phyloP scores from a whole-genome alignment of 306 rosid species.

The Parietaria judaica region DNA sequence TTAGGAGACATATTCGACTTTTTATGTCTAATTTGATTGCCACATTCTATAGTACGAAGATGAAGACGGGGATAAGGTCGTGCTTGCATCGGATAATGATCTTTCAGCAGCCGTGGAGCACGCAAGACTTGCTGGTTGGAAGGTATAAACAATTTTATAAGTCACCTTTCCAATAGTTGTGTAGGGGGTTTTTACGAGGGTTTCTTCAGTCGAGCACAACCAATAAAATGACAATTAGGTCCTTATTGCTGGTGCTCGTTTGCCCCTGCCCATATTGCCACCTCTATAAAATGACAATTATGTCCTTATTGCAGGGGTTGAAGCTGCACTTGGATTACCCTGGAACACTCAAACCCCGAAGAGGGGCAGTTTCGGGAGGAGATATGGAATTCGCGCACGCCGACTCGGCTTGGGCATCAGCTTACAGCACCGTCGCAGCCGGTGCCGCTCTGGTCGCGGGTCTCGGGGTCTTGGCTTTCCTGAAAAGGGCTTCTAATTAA shows the following conservation, averaged over 20 bases:
- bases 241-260: background rate
- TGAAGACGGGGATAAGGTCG: conserved; percentile 79
- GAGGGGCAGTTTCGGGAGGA: conserved; percentile 20
- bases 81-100: conserved; percentile 81
- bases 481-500: conserved; percentile 38
- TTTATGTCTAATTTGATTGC: conserved; percentile 11
- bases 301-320: conserved; percentile 55
- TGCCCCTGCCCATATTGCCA: too few species aligned
- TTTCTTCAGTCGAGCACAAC: background rate
- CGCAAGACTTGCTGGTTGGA: conserved; percentile 75
- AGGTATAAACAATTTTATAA: conserved; percentile 43
- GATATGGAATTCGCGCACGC: conserved; percentile 32
- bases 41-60: conserved; percentile 71
- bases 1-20: background rate
- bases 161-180: background rate
- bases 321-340: conserved; percentile 83
- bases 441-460: conserved; percentile 71
- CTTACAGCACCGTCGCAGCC: conserved; percentile 52
- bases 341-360: conserved; percentile 28
- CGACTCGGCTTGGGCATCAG: conserved; percentile 54
- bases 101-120: conserved; percentile 88
- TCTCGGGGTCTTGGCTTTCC: conserved; percentile 47
- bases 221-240: background rate
- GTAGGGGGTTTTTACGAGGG: background rate
- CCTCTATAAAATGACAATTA: background rate